Base-by-base conservation (phyloP, 225 moss, liverwort and hornwort species). In the Bryoerythrophyllum caledonicum region DNA sequence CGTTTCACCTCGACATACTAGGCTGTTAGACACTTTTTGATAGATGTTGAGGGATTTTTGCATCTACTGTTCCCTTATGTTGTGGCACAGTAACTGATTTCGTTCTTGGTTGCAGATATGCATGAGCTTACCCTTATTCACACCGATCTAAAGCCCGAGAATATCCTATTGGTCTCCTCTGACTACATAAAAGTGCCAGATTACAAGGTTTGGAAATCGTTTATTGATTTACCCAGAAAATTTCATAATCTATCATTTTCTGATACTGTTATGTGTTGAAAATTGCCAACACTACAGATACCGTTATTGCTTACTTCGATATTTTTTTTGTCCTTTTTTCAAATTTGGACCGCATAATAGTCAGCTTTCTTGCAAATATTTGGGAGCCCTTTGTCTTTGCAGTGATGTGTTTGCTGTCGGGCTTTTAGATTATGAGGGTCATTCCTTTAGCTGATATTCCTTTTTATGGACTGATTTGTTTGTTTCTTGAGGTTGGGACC, bases 61-160 rank as follows among this genome's bases (percentile, higher is more conserved):
- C 48, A 62, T 64, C 19, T 64, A 38, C 32, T 60, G 38, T 61
- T 68, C 14, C 48, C 60, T 20, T 34, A 46, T 48, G 58, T 44
- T 74, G 48, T 41, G 13, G 11, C 26, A 27, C 16, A 13, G 65
- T 54, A 20, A 40, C 23, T 44, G 30, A 28, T 67, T 10, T 44
- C 67, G 58, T 58, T 58, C 27, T 75, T 75, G 37, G 3, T 75
- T 76, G 74, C 90, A 93, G 93, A 93, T 76, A 93, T 93, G 93
- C 93, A 93, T 80, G 93, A 93, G 78, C 89, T 90, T 20, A 89
- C 90, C 37, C 89, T 93, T 34, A 89, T 89, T 70, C 93, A 93
- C 72, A 93, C 93, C 25, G 93, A 93, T 77, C 60, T 93, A 71
- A 93, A 93, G 82, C 93, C 93, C 2, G 93, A 93, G 69, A 93